Conservation (phyloP, 75 land plant species). For the Pinus tabuliformis region DNA sequence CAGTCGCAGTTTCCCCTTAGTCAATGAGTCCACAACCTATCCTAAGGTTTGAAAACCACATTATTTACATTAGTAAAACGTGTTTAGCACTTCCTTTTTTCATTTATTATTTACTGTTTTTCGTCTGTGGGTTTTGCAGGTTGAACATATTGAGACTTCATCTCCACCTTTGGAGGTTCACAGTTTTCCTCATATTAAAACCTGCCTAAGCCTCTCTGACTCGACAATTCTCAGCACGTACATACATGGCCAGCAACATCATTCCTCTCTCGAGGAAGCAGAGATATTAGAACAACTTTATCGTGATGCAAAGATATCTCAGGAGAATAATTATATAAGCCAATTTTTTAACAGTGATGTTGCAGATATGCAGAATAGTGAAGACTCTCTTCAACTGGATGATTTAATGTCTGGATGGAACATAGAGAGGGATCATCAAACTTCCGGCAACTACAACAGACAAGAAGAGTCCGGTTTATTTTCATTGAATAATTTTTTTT, state of each 20-base stretch:
- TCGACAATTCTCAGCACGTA: neutral
- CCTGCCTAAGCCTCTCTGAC: neutral
- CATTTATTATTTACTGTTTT: neutral
- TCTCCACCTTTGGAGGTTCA: neutral
- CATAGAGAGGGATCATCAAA: neutral
- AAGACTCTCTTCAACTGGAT: neutral
- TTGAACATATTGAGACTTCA: neutral
- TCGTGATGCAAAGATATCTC: neutral
- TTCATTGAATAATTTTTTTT: neutral
- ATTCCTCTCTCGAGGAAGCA: neutral
- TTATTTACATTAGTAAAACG: no score
- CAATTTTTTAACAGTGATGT: neutral
- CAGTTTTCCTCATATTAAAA: no score
- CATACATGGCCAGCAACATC: neutral
- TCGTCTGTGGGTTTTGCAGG: neutral
- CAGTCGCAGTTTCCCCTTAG: neutral
- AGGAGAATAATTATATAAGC: neutral
- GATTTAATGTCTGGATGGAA: neutral
- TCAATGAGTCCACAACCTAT: neutral
- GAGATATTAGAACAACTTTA: neutral
- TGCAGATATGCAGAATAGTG: neutral
- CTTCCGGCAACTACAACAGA: no score
- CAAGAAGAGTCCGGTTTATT: neutral
- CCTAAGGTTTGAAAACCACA: neutral
- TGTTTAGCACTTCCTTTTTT: no score